These are phyloP conservation scores for Nicotiana obtusifolia DNA, from an alignment of 257 asterid genomes.

Conservation along the genomic window DNA sequence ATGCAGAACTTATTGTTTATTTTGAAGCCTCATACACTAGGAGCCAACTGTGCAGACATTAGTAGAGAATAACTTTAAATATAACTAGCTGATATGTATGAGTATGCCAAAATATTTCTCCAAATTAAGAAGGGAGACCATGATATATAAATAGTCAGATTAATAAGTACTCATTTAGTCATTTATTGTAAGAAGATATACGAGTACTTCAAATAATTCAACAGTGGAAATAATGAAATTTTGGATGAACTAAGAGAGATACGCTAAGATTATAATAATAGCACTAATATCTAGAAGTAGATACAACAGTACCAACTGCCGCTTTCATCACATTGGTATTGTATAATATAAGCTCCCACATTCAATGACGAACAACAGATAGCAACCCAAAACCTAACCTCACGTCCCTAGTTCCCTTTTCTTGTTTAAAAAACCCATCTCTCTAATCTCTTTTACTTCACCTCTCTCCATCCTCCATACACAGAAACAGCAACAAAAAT, in stretches of 20 bases:
- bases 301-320: not conserved
- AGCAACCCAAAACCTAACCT: conserved; percentile 44
- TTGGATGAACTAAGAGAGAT: not conserved
- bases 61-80: too few relatives aligned
- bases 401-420: not conserved
- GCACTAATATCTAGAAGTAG: not conserved
- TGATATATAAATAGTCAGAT: too few relatives aligned
- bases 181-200: not conserved
- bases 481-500: not conserved
- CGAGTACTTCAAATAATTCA: not conserved
- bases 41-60: too few relatives aligned
- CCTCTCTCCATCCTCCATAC: not conserved
- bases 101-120: too few relatives aligned
- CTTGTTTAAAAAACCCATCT: not conserved
- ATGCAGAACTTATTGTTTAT: too few relatives aligned
- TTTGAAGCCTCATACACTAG: too few relatives aligned
- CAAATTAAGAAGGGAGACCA: too few relatives aligned
- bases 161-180: too few relatives aligned
- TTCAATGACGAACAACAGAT: conserved; percentile 17
- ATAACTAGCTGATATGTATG: too few relatives aligned
- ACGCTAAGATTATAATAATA: not conserved
- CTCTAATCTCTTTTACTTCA: not conserved
- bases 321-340: not conserved
- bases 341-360: not conserved
- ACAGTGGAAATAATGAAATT: not conserved